Evolutionary conservation across 2,329 filamentous ascomycete species (phyloP).

Genomic region (Alternaria sp.): DNA sequence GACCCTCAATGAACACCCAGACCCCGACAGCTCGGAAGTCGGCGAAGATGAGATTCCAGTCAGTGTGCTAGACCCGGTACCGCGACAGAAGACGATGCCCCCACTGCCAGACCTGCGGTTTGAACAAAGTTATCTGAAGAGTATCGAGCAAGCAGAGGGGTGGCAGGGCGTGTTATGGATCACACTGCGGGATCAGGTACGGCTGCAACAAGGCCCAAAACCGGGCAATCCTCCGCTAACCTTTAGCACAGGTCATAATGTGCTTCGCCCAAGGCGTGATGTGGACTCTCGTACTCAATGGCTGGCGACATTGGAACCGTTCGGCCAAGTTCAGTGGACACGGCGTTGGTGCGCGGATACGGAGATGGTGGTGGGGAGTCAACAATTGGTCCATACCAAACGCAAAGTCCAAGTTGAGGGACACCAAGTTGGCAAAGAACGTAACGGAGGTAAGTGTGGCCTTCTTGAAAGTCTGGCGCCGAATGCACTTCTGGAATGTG

Average conservation of each 20-base stretch:
- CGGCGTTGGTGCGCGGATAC: slow-evolving; percentile 76
- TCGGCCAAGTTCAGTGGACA: slow-evolving; percentile 79
- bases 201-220: slow-evolving; percentile 7
- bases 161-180: slow-evolving; percentile 85
- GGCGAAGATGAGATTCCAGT: slow-evolving; percentile 74
- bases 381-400: slow-evolving; percentile 77
- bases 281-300: slow-evolving; percentile 85
- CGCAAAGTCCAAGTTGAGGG: slow-evolving; percentile 29
- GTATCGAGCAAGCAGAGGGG: slow-evolving; percentile 79
- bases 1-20: slow-evolving; percentile 46
- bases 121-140: slow-evolving; percentile 96
- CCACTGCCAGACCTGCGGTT: slow-evolving; percentile 84
- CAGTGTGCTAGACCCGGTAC: slow-evolving; percentile 66
- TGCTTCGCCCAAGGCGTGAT: slow-evolving; percentile 86
- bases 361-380: slow-evolving; percentile 94
- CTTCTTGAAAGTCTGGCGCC: slow-evolving; percentile 42
- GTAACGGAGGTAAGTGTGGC: slow-evolving; percentile 48
- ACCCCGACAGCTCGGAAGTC: slow-evolving; percentile 57
- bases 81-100: slow-evolving; percentile 70
- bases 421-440: slow-evolving; percentile 45
- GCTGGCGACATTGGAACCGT: slow-evolving; percentile 91
- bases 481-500: not conserved
- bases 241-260: slow-evolving; percentile 71
- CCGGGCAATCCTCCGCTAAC: not conserved
- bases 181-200: slow-evolving; percentile 86